These are phyloP conservation scores for Incumbomyces lentus DNA, from an alignment of 2,329 filamentous ascomycete species.

Conservation along the genomic window DNA sequence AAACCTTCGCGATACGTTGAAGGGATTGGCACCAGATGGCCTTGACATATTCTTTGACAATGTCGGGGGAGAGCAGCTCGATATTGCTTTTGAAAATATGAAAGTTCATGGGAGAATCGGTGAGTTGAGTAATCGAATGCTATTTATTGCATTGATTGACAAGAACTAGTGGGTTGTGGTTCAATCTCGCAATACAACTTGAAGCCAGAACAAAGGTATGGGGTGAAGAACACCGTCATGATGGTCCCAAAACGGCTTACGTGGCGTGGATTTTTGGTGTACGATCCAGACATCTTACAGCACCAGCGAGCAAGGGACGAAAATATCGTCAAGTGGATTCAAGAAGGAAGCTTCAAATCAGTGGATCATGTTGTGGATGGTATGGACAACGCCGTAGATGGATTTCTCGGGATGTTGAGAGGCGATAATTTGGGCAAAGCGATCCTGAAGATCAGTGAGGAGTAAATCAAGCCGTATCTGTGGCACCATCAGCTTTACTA, in stretches of 20 bases:
- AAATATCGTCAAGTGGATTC: slow-evolving; percentile 59
- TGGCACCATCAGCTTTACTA: no score
- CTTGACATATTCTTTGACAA: slow-evolving; percentile 69
- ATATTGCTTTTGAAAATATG: slow-evolving; percentile 49
- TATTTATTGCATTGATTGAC: not conserved
- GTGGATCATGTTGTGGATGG: slow-evolving; percentile 55
- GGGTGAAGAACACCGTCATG: slow-evolving; percentile 49
- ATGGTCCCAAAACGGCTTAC: slow-evolving; percentile 51
- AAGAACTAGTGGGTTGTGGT: slow-evolving; percentile 24
- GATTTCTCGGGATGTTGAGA: slow-evolving; percentile 58
- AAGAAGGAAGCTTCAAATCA: slow-evolving; percentile 58
- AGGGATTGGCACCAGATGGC: slow-evolving; percentile 56
- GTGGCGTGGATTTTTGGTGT: slow-evolving; percentile 60
- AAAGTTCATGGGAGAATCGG: slow-evolving; percentile 51
- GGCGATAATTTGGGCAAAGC: slow-evolving; percentile 74
- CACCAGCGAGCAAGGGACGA: slow-evolving; percentile 58
- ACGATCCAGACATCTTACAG: slow-evolving; percentile 48
- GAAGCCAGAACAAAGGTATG: slow-evolving; percentile 42
- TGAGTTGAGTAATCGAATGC: not conserved
- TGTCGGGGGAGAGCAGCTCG: slow-evolving; percentile 57
- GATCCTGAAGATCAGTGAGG: slow-evolving; percentile 47
- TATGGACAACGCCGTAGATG: slow-evolving; percentile 60
- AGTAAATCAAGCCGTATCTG: not conserved
- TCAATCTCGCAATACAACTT: slow-evolving; percentile 59
- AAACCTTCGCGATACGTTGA: slow-evolving; percentile 50